Evolutionary conservation across 768 basidiomycete genomes (phyloP), one percentile per base, ranked within the genome.

Genomic region (Mycena vulgaris): DNA sequence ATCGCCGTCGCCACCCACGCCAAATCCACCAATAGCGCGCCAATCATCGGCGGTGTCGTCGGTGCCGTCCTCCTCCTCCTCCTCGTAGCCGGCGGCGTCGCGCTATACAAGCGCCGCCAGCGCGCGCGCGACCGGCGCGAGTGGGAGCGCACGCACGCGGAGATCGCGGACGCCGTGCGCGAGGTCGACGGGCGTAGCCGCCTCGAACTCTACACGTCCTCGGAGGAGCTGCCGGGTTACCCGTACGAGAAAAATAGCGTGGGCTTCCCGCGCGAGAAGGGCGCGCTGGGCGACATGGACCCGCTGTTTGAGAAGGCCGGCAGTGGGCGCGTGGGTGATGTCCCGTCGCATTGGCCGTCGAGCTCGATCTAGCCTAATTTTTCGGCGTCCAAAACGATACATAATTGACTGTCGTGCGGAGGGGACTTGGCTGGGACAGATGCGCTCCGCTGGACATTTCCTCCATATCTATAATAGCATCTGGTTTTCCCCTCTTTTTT

Each of bases 61-160:
- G 60, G 23, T 39, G 59, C 59, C 30, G 6, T 62, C 60, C 4
- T 68, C 19, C 37, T 68, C 52, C 13, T 62, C 51, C 0, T 19
- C 39, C 59, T 68, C n/a, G 40, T 14, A 1, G 53, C 21, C 33
- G 53, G 45, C 13, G 67, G 25, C n/a, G 33, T 47, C 27, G 11
- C 55, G 21, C 21, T 62, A 3, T 63, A 69, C 58, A 42, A 56
- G 21, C 67, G 67, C 31, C 60, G 67, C n/a, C 67, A 25, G 17
- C 67, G 67, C 25, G 21, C 35, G 23, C 51, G 53, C 16, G 67
- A 69, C 33, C 27, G 61, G 23, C 53, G 61, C 40, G 67, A 69
- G 27, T 69, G 67, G 67, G 67, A 69, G 61, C 60, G 61, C 28
- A 69, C 67, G 16, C 67, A 69, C 19, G 55, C 16, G 25, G 67